Conservation (phyloP, 2,329 filamentous ascomycete species). For the Trichoderma arundinaceum region DNA sequence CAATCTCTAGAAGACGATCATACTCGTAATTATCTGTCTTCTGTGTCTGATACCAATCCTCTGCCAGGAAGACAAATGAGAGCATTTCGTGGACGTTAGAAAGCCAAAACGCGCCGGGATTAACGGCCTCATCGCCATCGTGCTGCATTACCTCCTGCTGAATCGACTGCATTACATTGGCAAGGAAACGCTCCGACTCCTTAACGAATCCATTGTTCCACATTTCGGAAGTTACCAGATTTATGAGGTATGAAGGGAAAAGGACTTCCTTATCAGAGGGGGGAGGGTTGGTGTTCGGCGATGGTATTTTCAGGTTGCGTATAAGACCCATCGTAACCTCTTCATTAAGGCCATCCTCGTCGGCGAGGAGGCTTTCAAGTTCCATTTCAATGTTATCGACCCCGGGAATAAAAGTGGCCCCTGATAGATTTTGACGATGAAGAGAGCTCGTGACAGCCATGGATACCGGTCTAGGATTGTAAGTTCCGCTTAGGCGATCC, state of each 20-base stretch:
- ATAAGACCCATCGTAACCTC: constrained; percentile 97
- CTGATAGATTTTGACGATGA: constrained; percentile 73
- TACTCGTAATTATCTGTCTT: constrained; percentile 99
- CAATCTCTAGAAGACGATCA: constrained; percentile 94
- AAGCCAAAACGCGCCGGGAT: constrained; percentile 97
- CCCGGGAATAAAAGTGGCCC: constrained; percentile 77
- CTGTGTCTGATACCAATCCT: constrained; percentile 99
- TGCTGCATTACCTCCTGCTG: constrained; percentile 99
- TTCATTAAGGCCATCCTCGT: constrained; percentile 94
- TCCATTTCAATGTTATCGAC: constrained; percentile 94
- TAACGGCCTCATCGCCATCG: constrained; percentile 95
- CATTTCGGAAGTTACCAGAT: constrained; percentile 98
- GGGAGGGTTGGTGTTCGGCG: constrained; percentile 81
- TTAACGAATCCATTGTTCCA: constrained; percentile 99
- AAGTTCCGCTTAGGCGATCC: constrained; percentile 89
- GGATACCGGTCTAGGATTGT: constrained; percentile 93
- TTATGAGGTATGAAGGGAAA: constrained; percentile 98
- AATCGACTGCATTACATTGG: constrained; percentile 99
- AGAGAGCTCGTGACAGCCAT: constrained; percentile 80
- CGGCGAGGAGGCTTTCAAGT: constrained; percentile 88
- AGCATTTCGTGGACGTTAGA: constrained; percentile 99
- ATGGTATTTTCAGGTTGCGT: constrained; percentile 93
- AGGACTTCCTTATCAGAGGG: constrained; percentile 98
- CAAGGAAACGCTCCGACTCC: constrained; percentile 97
- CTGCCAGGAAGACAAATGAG: constrained; percentile 97